These are phyloP conservation scores for Podospora didyma DNA, from an alignment of 495 filamentous ascomycete genomes.

Conservation along the genomic window DNA sequence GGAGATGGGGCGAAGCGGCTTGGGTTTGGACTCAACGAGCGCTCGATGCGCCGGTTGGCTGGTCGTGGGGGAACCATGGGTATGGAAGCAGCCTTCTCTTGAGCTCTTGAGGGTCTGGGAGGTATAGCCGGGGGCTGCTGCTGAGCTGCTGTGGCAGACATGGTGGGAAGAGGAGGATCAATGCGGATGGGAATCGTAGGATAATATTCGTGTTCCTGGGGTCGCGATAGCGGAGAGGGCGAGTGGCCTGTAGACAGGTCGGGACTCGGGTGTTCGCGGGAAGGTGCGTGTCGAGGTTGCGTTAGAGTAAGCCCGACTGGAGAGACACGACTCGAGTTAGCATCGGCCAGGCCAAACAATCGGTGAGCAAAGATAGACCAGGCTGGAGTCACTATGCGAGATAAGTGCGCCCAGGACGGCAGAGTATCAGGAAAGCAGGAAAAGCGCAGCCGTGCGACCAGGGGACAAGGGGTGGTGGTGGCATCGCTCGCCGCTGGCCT, in stretches of 20 bases:
- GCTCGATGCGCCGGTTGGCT: slow-evolving; percentile 58
- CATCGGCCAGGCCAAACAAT: slow-evolving; percentile 14
- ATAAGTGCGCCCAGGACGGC: slow-evolving; percentile 11
- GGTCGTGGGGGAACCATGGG: slow-evolving; percentile 72
- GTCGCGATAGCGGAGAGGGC: slow-evolving; percentile 6
- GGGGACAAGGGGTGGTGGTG: slow-evolving; percentile 1
- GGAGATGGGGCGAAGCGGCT: slow-evolving; percentile 82
- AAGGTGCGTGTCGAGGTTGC: neutral
- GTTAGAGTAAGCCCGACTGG: neutral
- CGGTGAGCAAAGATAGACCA: slow-evolving; percentile 19
- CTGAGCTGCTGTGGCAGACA: slow-evolving; percentile 49
- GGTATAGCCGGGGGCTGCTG: slow-evolving; percentile 56
- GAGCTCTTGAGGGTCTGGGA: slow-evolving; percentile 55
- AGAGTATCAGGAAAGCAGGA: neutral
- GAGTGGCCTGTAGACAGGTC: slow-evolving; percentile 3
- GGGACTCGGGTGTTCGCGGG: slow-evolving; percentile 12
- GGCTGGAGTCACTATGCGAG: slow-evolving; percentile 15
- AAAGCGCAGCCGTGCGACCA: neutral
- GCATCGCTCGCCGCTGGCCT: neutral
- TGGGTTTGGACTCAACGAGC: slow-evolving; percentile 71
- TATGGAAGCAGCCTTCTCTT: slow-evolving; percentile 38
- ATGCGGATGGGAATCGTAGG: neutral
- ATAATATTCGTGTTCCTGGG: neutral
- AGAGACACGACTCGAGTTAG: neutral
- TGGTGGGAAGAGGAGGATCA: slow-evolving; percentile 14